These are phyloP conservation scores for Auricularia cornea DNA, from an alignment of 768 basidiomycete species.

Conservation along the genomic window DNA sequence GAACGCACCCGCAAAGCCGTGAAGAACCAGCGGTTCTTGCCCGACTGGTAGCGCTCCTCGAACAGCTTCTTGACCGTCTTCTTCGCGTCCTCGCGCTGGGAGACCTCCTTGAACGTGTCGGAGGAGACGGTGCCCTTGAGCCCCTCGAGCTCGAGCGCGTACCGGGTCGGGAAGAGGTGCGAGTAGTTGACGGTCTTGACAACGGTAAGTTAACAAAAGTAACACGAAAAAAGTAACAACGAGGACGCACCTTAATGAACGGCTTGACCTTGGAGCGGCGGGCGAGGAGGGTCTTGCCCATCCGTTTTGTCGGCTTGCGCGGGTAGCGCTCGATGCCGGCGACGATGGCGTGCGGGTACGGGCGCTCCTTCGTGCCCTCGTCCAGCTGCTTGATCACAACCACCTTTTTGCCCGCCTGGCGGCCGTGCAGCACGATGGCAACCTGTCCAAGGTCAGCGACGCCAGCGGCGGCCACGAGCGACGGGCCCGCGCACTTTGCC, in stretches of 20 bases:
- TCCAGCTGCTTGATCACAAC: conserved; percentile 97
- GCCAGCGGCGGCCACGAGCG: neutral
- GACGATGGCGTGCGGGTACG: conserved; percentile 96
- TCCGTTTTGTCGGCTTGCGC: conserved; percentile 91
- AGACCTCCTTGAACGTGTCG: conserved; percentile 97
- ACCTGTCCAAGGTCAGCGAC: conserved; percentile 40
- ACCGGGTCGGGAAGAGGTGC: conserved; percentile 98
- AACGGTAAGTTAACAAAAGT: neutral
- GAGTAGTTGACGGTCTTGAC: conserved; percentile 92
- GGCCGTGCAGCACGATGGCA: conserved; percentile 95
- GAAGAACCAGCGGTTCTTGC: conserved; percentile 99
- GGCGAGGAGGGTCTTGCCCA: conserved; percentile 93
- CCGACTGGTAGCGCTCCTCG: conserved; percentile 87
- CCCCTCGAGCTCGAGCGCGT: conserved; percentile 91
- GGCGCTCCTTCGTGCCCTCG: conserved; percentile 93
- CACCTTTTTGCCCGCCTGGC: conserved; percentile 99
- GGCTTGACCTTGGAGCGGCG: conserved; percentile 97
- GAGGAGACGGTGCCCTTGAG: conserved; percentile 77
- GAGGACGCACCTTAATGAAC: conserved; percentile 80
- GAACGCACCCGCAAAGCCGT: conserved; percentile 65
- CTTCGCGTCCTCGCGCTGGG: conserved; percentile 90
- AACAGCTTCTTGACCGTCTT: conserved; percentile 94
- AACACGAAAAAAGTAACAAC: neutral
- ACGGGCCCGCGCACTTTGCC: conserved; percentile 74
- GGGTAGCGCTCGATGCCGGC: conserved; percentile 99